Base-by-base conservation (phyloP, 2,329 filamentous ascomycete species). In the Chrysoporthe cubensis region DNA sequence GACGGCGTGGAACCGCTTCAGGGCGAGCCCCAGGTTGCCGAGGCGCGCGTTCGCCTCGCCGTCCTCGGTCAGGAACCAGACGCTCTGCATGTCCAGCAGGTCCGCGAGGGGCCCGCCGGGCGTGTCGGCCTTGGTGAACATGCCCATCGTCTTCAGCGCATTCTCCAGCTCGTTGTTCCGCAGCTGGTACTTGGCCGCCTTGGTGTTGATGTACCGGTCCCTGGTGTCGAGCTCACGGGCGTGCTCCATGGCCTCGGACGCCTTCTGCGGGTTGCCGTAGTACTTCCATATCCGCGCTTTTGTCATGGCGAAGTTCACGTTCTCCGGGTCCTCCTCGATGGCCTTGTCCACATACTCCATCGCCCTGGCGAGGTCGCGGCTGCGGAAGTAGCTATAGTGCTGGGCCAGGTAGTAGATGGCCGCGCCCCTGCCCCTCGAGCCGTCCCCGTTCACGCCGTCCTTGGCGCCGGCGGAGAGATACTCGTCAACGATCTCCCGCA, bases 171-270 rank as follows among this genome's bases (percentile, higher is more conserved):
- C 89, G 78, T 97, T 89, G 80, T 97, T 97, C 66, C 96, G 90
- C 60, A 99, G 86, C 78, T 96, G 94, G 77, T 99, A 99, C 78
- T 99, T 99, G 69, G 95, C 94, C 62, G 94, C 91, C 82, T 99
- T 99, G 71, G 94, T 96, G 84, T 99, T 99, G 84, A 98, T 98
- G 78, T 98, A 97, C 57, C 96, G 90, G 77, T 99, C 96, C 80
- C 91, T 93, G 72, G 91, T 88, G 76, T 99, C 96, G 70, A 97
- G 85, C 71, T 88, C 86, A 64, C 96, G 89, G 1, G 96, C 96
- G 72, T 90, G 84, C 73, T 97, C 92, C 93, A 99, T 98, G 54
- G 89, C 87, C 74, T 94, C 91, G 0, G 94, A 88, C 1, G 96
- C 96, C 79, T 92, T 92, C 72, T 87, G 82, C 6, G 90, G 81